Base-by-base conservation (phyloP, 306 rosid species). In the Vigna unguiculata region DNA sequence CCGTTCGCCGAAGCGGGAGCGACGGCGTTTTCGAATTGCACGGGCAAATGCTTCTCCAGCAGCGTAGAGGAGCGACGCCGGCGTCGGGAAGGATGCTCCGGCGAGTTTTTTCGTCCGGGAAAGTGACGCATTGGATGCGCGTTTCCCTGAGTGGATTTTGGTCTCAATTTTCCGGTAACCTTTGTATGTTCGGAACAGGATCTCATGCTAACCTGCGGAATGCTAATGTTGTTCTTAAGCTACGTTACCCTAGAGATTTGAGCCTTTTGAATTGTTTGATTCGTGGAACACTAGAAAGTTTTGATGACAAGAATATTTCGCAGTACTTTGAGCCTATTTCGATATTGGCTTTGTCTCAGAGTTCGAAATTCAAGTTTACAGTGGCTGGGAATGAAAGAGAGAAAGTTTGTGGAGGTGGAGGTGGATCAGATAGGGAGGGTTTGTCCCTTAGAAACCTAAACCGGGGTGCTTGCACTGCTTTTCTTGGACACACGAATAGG, bases 111-210 rank as follows among this genome's bases (percentile, higher is more conserved):
- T 85, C 87, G 12, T 82, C 0, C 87, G 80, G 10, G 74, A 40
- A 25, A 30, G 58, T 55, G 20, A 80, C 69, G 22, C 25, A 16
- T 28, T 32, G 80, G 69, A 54, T 79, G 57, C 80, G 66, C 16
- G 80, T 89, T 75, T 2, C 43, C 74, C 86, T 92, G 4, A 22
- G 24, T 6, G 96, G 97, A 22, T 94, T 60, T 41, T 90, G 96
- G 87, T 88, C 92, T 0, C 85, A 87, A 71, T 65, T 86, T 46
- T 84, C 91, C 20, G 91, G 93, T 76, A 90, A 85, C 84, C 82
- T 90, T 25, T 94, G 97, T 69, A 90, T 94, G 98, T 51, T 91
- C 36, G 96, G 97, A 76, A 76, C 62, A 1, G 86, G 80, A 49
- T 52, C 73, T 32, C 68, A 68, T 40, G 88, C 82, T 74, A 47